These are phyloP conservation scores for Wickerhamiella brachini DNA, from an alignment of 805 yeast genomes.

Conservation along the genomic window DNA sequence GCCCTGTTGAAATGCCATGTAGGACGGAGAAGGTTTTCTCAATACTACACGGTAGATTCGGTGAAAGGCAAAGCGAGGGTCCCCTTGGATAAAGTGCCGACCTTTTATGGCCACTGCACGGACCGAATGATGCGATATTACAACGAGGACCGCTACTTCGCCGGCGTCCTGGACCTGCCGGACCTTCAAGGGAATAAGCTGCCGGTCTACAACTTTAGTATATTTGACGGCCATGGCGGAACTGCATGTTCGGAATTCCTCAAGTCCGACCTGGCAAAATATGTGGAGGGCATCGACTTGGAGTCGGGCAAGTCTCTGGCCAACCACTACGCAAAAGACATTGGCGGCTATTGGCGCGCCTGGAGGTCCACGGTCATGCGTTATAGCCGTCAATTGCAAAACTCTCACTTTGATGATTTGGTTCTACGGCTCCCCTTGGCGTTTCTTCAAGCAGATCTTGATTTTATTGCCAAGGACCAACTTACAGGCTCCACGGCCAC, in stretches of 20 bases:
- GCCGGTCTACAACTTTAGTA: conserved; percentile 50
- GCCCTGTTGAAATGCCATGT: background rate
- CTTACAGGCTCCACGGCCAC: conserved; percentile 60
- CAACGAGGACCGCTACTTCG: conserved; percentile 73
- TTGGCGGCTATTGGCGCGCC: conserved; percentile 80
- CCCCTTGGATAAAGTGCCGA: conserved; percentile 49
- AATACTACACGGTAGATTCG: conserved; percentile 10
- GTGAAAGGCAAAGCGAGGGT: conserved; percentile 30
- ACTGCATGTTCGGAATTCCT: conserved; percentile 54
- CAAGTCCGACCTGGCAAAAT: conserved; percentile 36
- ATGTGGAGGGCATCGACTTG: conserved; percentile 34
- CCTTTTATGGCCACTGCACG: conserved; percentile 64
- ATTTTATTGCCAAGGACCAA: conserved; percentile 26
- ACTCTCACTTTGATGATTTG: conserved; percentile 37
- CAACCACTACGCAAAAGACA: conserved; percentile 38
- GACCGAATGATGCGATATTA: conserved; percentile 60
- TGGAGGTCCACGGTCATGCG: conserved; percentile 38
- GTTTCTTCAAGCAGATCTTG: conserved; percentile 52
- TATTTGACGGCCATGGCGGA: conserved; percentile 96
- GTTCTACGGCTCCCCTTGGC: conserved; percentile 47
- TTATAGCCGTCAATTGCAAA: conserved; percentile 19
- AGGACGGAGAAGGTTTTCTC: conserved; percentile 5
- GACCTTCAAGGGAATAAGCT: conserved; percentile 9
- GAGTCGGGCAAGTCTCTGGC: conserved; percentile 33
- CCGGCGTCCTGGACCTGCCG: conserved; percentile 44